Conservation (phyloP, 768 basidiomycete species). For the Xanthoconium purpureum region DNA sequence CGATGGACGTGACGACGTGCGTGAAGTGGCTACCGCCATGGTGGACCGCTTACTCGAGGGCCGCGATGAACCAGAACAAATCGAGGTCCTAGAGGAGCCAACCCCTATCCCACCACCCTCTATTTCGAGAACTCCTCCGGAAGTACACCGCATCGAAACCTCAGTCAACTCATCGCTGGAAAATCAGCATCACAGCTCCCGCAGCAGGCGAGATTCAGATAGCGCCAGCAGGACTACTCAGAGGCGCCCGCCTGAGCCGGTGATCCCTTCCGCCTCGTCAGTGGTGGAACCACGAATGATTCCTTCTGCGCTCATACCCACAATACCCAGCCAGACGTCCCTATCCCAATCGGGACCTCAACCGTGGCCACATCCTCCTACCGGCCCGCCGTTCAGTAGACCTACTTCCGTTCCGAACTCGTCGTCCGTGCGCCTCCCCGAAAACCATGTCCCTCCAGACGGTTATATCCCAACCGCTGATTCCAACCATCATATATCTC, state of each 20-base stretch:
- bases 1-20: constrained; percentile 15
- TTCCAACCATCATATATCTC: constrained; percentile 36
- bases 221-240: constrained; percentile 8
- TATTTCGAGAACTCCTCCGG: constrained; percentile 17
- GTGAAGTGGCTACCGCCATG: constrained; percentile 13
- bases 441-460: constrained; percentile 42
- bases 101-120: constrained; percentile 18
- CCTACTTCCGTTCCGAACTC: constrained; percentile 24
- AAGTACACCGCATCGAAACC: constrained; percentile 27
- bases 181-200: constrained; percentile 16
- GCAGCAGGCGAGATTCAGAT: constrained; percentile 18
- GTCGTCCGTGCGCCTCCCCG: constrained; percentile 10
- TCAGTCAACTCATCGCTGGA: constrained; percentile 17
- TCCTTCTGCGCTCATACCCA: constrained; percentile 1
- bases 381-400: constrained; percentile 9
- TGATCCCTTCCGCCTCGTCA: constrained; percentile 4
- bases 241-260: constrained; percentile 14
- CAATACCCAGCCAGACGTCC: constrained; percentile 18
- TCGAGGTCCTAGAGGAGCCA: constrained; percentile 13
- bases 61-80: constrained; percentile 22
- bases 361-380: constrained; percentile 16
- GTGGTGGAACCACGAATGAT: constrained; percentile 16
- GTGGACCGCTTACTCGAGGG: constrained; percentile 28
- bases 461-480: constrained; percentile 47
- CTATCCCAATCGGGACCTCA: constrained; percentile 15